Evolutionary conservation across 1,139 yeast genomes (phyloP), one percentile per base, ranked within the genome.

Genomic region (Kodamaea derodonti): DNA sequence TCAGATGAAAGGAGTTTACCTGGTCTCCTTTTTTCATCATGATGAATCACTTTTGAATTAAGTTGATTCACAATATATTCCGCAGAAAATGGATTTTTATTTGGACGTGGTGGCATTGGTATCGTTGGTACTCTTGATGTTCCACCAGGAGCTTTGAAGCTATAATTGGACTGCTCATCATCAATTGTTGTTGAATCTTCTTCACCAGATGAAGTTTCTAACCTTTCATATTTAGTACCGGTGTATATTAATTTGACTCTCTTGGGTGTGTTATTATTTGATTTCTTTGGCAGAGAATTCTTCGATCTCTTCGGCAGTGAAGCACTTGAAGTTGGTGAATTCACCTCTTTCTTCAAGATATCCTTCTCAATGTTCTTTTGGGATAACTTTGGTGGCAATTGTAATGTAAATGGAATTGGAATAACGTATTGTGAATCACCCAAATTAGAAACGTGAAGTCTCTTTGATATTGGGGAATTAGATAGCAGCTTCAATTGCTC

Each of bases 321-420:
- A 7, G 22, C 9, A 18, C 22, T 18, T 24, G 7, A 6, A 6
- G 27, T 6, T 6, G 14, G 14, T 12, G 5, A 32, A 25, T 32
- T 34, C 12, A 29, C 32, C 13, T 17, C 35, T 4, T 22, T 29
- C 15, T 20, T 23, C 17, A 29, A 30, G 6, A 24, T 14, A 9
- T 41, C 44, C 25, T 36, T 27, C 8, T 30, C 36, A 11, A 37
- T 32, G 48, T 58, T 59, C 26, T 49, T 51, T 3, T 59, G 58
- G 38, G 68, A 62, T 35, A 69, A 53, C 40, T 60, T 65, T 3
- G 75, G 75, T 2, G 75, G 75, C 29, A 69, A 48, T 28, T 57
- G 57, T 29, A 69, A 49, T 4, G 70, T 60, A 45, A 69, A 66
- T 5, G 75, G 75, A 29, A 69, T 63, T 4, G 75, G 75, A 24